Evolutionary conservation across 495 filamentous ascomycete genomes (phyloP).

Genomic region (Penicillium canescens): DNA sequence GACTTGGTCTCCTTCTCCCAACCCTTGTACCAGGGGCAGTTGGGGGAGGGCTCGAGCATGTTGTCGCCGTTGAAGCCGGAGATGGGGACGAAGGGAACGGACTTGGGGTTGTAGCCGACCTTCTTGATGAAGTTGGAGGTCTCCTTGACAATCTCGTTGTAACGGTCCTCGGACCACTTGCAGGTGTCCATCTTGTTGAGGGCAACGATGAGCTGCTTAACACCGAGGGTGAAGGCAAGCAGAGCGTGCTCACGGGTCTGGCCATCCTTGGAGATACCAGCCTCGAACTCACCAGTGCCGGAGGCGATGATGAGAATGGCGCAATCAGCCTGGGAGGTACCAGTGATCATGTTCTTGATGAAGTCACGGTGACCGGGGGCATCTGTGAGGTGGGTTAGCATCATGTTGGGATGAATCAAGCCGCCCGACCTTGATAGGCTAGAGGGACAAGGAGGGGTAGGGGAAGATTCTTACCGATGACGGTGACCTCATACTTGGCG

Average conservation of each 20-base stretch:
- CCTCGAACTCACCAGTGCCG: constrained; percentile 99
- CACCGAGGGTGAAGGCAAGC: constrained; percentile 99
- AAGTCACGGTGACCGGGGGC: constrained; percentile 99
- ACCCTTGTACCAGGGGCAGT: constrained; percentile 99
- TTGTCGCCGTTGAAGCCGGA: constrained; percentile 99
- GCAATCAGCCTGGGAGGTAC: constrained; percentile 99
- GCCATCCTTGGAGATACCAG: constrained; percentile 99
- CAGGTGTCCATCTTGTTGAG: constrained; percentile 99
- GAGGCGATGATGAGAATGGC: constrained; percentile 99
- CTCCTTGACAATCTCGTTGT: constrained; percentile 99
- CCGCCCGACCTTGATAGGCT: too few species aligned
- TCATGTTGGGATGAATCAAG: neutral
- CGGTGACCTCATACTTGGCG: constrained; percentile 96
- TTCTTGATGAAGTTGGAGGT: constrained; percentile 99
- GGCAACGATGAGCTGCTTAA: constrained; percentile 99
- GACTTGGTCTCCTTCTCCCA: constrained; percentile 99
- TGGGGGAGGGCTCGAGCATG: constrained; percentile 90
- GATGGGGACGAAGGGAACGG: constrained; percentile 97
- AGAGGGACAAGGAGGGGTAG: neutral
- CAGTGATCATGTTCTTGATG: constrained; percentile 99
- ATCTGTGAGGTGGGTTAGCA: constrained; percentile 53
- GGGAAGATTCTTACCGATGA: constrained; percentile 73
- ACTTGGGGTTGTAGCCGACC: constrained; percentile 99
- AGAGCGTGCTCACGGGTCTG: constrained; percentile 99
- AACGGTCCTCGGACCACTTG: constrained; percentile 96